A percentile compares a stretch with the other conserved stretches of the same genome.
phyloP scores from a whole-genome alignment of 1,139 yeast species.

The Zygosaccharomyces pseudobailii region DNA sequence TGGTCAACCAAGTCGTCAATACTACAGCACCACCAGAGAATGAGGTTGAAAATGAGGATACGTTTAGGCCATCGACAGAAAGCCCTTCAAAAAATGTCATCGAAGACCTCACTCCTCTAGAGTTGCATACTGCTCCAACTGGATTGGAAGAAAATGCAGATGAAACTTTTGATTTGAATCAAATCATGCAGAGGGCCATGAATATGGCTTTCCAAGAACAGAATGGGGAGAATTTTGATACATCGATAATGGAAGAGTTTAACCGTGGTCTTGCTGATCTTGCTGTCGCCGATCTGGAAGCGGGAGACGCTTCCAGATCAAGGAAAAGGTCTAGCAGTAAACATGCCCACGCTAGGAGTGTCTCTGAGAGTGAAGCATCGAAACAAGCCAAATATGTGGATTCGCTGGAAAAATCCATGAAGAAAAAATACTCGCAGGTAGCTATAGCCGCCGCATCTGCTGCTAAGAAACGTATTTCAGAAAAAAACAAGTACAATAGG shows the following conservation, averaged over 20 bases:
- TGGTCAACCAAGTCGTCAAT: constrained; percentile 34
- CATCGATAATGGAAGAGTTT: constrained; percentile 49
- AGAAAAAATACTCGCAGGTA: constrained; percentile 21
- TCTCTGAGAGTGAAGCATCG: constrained; percentile 1
- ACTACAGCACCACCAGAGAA: constrained; percentile 18
- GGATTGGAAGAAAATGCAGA: constrained; percentile 24
- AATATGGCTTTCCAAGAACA: constrained; percentile 51
- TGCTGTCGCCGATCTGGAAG: constrained; percentile 37
- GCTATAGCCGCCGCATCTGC: constrained; percentile 28
- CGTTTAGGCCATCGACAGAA: not conserved
- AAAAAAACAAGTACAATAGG: constrained; percentile 19
- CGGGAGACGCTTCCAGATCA: constrained; percentile 9
- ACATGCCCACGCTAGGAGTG: not conserved
- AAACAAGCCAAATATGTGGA: constrained; percentile 13
- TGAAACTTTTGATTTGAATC: constrained; percentile 52
- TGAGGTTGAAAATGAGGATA: not conserved
- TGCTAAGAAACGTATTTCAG: constrained; percentile 25
- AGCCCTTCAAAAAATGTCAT: not conserved
- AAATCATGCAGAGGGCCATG: constrained; percentile 68
- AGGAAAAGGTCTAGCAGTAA: constrained; percentile 3
- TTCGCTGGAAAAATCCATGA: constrained; percentile 18
- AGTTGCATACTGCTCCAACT: not conserved
- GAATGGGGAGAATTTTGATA: constrained; percentile 21
- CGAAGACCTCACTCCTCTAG: not conserved
- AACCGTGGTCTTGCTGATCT: constrained; percentile 49